A percentile compares a stretch with the other conserved stretches of the same genome.
Conservation (phyloP, 1,284 basidiomycete genomes). For the Apiotrichum sp. region DNA sequence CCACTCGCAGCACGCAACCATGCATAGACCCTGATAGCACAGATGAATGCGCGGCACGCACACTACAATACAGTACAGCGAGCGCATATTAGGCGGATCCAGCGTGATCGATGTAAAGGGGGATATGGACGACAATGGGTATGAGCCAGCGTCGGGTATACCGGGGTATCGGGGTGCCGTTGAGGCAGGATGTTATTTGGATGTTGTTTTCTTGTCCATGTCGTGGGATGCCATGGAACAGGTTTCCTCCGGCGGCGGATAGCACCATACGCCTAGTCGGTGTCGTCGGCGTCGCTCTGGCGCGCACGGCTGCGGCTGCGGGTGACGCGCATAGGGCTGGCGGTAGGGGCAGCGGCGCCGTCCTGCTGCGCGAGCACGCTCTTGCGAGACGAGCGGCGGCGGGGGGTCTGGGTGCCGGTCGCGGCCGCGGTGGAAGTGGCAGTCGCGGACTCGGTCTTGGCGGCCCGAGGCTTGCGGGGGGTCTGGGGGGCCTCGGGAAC, state of each 20-base stretch:
- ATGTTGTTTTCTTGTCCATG: too few species aligned
- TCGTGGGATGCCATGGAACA: too few species aligned
- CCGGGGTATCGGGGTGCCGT: constrained; percentile 9
- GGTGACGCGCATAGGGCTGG: constrained; percentile 35
- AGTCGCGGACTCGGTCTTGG: background rate
- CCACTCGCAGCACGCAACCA: background rate
- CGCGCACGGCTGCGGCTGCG: constrained; percentile 41
- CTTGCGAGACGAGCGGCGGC: constrained; percentile 11
- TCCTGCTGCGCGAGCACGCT: background rate
- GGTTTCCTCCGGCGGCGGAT: background rate
- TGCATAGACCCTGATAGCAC: constrained; percentile 13
- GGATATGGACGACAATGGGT: constrained; percentile 6
- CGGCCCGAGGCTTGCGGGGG: constrained; percentile 7
- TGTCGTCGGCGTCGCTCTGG: constrained; percentile 30
- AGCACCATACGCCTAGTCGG: constrained; percentile 2
- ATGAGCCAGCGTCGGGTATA: constrained; percentile 10
- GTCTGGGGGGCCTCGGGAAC: constrained; percentile 1
- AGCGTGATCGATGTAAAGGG: background rate
- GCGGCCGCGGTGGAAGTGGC: constrained; percentile 8
- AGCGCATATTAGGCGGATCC: background rate
- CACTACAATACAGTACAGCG: background rate
- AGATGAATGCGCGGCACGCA: constrained; percentile 16
- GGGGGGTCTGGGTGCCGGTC: constrained; percentile 8
- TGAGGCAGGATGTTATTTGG: constrained; percentile 10
- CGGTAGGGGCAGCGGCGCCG: constrained; percentile 10